A percentile compares a stretch with the other conserved stretches of the same genome.
phyloP scores from a whole-genome alignment of 768 basidiomycete genomes.

The Sarcomyxa edulis region DNA sequence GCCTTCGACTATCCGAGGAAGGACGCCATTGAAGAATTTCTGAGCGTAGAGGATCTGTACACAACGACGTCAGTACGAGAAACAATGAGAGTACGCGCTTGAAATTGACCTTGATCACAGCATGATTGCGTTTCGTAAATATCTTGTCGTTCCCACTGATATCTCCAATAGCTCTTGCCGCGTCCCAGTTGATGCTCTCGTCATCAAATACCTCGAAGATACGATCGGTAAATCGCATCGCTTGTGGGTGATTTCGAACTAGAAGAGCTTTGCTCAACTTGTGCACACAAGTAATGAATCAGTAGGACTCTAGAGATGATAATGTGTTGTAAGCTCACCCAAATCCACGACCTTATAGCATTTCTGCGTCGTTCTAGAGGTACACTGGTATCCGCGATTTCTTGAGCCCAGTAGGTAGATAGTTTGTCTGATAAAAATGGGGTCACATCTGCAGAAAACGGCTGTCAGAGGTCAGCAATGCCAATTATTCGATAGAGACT shows the following conservation, averaged over 20 bases:
- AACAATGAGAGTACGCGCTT: too few relatives aligned
- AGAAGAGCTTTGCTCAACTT: conserved; percentile 80
- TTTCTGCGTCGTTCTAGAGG: conserved; percentile 36
- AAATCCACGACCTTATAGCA: conserved; percentile 60
- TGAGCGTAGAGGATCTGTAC: conserved; percentile 73
- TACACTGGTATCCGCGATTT: conserved; percentile 31
- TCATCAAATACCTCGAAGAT: conserved; percentile 74
- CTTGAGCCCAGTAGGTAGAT: conserved; percentile 41
- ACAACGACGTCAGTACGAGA: not conserved
- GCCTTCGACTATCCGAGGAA: conserved; percentile 72
- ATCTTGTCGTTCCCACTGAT: conserved; percentile 56
- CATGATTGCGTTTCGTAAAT: conserved; percentile 73
- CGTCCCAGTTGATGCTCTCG: conserved; percentile 56
- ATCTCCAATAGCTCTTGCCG: conserved; percentile 70
- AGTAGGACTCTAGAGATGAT: not conserved
- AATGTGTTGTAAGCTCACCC: conserved; percentile 41
- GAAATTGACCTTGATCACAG: conserved; percentile 64
- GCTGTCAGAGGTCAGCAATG: not conserved
- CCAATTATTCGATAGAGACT: conserved; percentile 15
- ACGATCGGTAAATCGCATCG: conserved; percentile 50
- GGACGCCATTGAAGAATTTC: conserved; percentile 63
- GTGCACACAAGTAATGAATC: conserved; percentile 1
- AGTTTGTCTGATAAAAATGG: conserved; percentile 39
- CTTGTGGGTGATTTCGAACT: conserved; percentile 62
- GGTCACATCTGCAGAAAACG: conserved; percentile 32